Base-by-base conservation (phyloP, 139 green algal species). In the Haematococcus lacustris region DNA sequence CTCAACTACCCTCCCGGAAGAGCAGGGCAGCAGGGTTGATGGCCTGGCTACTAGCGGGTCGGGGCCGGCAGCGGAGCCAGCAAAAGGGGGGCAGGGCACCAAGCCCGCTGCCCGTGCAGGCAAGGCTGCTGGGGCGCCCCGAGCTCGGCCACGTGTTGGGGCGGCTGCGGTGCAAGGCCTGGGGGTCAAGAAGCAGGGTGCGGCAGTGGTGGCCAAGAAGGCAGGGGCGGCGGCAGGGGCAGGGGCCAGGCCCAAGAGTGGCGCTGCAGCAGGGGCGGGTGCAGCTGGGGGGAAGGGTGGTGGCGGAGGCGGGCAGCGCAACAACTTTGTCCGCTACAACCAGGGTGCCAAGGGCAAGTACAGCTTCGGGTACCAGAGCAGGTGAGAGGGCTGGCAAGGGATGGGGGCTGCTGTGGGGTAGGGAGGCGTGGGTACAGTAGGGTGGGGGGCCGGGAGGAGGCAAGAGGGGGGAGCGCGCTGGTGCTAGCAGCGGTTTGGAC, bases 331-430 rank as follows among this genome's bases (percentile, higher is more conserved):
- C 1, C 30, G 33, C 0, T 71, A 67, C 7, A 51, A 67, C 47
- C 62, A 28, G 28, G 30, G 37, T 6, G 73, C 66, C 7, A 66
- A 66, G 2, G 50, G 66, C 35, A 76, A 76, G 39, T 43, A 70
- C 75, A 76, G 75, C 75, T 80, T 80, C 62, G 33, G 32, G 2
- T 79, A 67, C 59, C 34, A 71, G 41, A 71, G 74, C 26, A 71
- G 65, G 37, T 71, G 53, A 32, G 64, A 57, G 64, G 34, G 37
- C 37, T 40, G 61, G 32, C 4, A 28, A 40, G 4, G 61, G 9
- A 35, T 23, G 21, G 53, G 25, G 7, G 9, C 21, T 65, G 57
- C 21, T 65, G 5, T 13, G 33, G 30, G 65, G 34, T 40, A 41
- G 38, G 2, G 66, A 68, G n/a, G 50, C 66, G 25, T 38, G 38